Evolutionary conservation across 169 alveolate genomes (phyloP), one percentile per base, ranked within the genome.

Genomic region (Cryptosporidium andersoni): DNA sequence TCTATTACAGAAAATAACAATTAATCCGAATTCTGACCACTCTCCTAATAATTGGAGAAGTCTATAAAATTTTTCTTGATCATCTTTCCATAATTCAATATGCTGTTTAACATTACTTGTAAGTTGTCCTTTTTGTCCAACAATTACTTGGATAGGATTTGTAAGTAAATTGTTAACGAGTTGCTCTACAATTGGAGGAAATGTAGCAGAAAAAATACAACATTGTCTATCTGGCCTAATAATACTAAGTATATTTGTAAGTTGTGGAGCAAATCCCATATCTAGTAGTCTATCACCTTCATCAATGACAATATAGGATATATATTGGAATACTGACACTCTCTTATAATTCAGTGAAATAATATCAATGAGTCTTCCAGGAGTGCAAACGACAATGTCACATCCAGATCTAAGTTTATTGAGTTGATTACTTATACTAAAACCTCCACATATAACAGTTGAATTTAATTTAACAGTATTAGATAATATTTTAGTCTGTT

Each of bases 181-280:
- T 36, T 90, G 89, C 88, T 97, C 99, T 9, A 98, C 97, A 60
- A 94, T 89, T 60, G 95, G 93, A 1, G 99, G 99, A 91, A 98
- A 98, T 4, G 99, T 98, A 2, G 99, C 99, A 34, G 99, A 96
- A 85, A 98, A 97, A 94, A 98, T 95, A 9, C 97, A 98, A 58
- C 97, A 93, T 91, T 98, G 98, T 64, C 97, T 94, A 65, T 96
- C 99, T 11, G 96, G 96, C 65, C 99, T 82, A 25, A 93, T 93
- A 64, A 94, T 94, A 51, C 90, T 93, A 36, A 97, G 82, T 34
- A 98, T 96, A 81, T 95, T 94, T 4, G 92, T 82, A 2, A 97
- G 96, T 90, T 98, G 99, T 58, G 99, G 99, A 89, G 96, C 99
- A 91, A 98, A 98, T 4, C 99, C 99, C 97, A 97, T 92, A 90